These are phyloP conservation scores for Pseudocercospora crystallina DNA, from an alignment of 2,329 filamentous ascomycete species.

Conservation along the genomic window DNA sequence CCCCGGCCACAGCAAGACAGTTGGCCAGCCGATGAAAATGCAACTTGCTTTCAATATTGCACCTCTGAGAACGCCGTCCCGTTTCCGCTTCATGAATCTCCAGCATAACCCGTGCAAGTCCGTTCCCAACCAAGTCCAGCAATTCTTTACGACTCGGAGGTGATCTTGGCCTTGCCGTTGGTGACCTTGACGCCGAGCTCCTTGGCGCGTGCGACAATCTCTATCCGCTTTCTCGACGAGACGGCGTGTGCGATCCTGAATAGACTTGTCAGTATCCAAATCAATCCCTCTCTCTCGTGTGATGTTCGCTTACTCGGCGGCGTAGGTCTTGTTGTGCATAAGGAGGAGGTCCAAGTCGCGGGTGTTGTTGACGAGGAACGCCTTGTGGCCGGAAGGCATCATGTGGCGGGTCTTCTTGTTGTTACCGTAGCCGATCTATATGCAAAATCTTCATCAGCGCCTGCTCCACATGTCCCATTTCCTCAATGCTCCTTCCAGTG, in stretches of 20 bases:
- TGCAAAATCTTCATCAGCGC: conserved; percentile 15
- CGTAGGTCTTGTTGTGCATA: conserved; percentile 99
- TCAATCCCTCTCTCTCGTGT: not conserved
- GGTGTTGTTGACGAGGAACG: conserved; percentile 97
- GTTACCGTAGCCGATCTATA: conserved; percentile 94
- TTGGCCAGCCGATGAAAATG: not conserved
- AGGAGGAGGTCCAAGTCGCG: conserved; percentile 95
- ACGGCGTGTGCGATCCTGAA: conserved; percentile 93
- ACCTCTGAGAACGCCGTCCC: conserved; percentile 12
- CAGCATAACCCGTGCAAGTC: not conserved
- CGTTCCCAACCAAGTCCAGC: conserved; percentile 2
- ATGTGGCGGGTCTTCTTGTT: conserved; percentile 99
- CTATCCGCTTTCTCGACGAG: conserved; percentile 97
- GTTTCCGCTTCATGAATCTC: conserved; percentile 10
- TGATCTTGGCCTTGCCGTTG: conserved; percentile 98
- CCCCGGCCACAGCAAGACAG: too few species aligned
- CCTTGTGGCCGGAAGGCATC: conserved; percentile 99
- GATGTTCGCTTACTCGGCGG: conserved; percentile 79
- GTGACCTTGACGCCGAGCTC: conserved; percentile 99
- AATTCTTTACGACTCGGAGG: conserved; percentile 70
- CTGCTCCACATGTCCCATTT: conserved; percentile 10
- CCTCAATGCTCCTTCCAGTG: conserved; percentile 7
- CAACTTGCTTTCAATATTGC: conserved; percentile 2
- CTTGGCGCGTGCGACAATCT: conserved; percentile 97
- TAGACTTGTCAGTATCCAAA: conserved; percentile 37